Conservation (phyloP, 768 basidiomycete species). For the Boletus subparvulus region DNA sequence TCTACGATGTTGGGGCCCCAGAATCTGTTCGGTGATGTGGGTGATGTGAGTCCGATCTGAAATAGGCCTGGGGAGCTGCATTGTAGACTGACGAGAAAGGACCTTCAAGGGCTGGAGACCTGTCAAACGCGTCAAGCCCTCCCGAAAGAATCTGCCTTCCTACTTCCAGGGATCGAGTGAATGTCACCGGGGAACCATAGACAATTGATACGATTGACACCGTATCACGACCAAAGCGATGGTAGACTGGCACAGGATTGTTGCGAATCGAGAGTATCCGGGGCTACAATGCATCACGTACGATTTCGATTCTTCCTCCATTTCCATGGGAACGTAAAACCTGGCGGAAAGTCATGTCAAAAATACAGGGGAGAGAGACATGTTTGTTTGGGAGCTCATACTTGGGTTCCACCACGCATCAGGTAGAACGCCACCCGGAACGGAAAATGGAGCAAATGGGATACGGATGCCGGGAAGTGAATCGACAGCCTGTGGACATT, state of each 20-base stretch:
- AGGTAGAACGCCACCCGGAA: conserved; percentile 1
- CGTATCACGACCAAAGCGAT: conserved; percentile 10
- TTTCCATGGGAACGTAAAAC: conserved; percentile 16
- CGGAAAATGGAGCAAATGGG: conserved; percentile 13
- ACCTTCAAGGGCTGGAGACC: conserved; percentile 1
- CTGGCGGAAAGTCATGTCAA: background rate
- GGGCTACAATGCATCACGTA: background rate
- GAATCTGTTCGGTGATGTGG: conserved; percentile 3
- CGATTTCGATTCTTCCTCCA: conserved; percentile 18
- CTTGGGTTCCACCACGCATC: conserved; percentile 20
- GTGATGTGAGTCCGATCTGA: background rate
- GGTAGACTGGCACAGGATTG: conserved; percentile 8
- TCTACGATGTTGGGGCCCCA: conserved; percentile 22
- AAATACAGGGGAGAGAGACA: background rate
- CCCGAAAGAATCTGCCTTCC: conserved; percentile 10
- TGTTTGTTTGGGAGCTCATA: background rate
- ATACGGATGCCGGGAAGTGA: conserved; percentile 17
- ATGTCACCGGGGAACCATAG: conserved; percentile 10
- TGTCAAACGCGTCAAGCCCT: background rate
- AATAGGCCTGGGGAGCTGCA: too few species aligned
- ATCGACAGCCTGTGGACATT: background rate
- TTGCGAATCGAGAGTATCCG: background rate
- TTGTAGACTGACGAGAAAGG: conserved; percentile 1
- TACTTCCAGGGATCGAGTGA: conserved; percentile 20
- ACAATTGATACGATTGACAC: conserved; percentile 21